phyloP scores from a whole-genome alignment of 78 protist species.

The Cavenderia fasciculata region DNA sequence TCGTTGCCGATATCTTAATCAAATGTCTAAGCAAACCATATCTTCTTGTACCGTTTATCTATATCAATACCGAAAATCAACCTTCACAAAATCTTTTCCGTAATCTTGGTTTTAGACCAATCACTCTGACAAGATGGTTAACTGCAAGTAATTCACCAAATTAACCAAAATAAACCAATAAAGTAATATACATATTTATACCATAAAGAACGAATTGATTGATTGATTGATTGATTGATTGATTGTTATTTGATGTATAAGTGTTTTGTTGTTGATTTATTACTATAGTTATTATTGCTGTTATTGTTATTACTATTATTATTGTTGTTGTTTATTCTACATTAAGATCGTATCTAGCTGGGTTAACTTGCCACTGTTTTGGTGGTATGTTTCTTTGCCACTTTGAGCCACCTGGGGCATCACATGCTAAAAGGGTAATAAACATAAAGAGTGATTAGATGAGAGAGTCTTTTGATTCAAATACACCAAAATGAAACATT shows the following conservation, averaged over 20 bases:
- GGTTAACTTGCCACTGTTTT: slow-evolving; percentile 20
- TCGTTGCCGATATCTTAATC: not conserved
- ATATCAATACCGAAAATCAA: not conserved
- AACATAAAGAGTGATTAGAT: not conserved
- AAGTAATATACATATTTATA: too few species aligned
- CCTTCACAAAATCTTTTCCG: not conserved
- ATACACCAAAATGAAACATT: not conserved
- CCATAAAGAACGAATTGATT: too few species aligned
- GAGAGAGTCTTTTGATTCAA: not conserved
- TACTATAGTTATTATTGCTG: too few species aligned
- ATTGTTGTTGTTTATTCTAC: not conserved
- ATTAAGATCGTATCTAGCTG: slow-evolving; percentile 13
- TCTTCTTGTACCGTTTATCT: too few species aligned
- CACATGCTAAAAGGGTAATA: slow-evolving; percentile 30
- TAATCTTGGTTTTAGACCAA: not conserved
- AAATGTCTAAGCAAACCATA: not conserved
- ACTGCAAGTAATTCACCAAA: not conserved
- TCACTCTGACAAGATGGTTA: not conserved
- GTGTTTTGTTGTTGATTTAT: too few species aligned
- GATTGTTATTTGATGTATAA: too few species aligned
- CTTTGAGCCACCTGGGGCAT: slow-evolving; percentile 44
- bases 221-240: too few species aligned
- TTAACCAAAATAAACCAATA: too few species aligned
- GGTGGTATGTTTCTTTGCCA: slow-evolving; percentile 76
- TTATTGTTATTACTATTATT: not conserved